Percentiles rank a stretch among this genome's conserved stretches.
These are phyloP conservation scores for Coniochaeta prunicola DNA, from an alignment of 2,329 filamentous ascomycete genomes.

Conservation along the genomic window DNA sequence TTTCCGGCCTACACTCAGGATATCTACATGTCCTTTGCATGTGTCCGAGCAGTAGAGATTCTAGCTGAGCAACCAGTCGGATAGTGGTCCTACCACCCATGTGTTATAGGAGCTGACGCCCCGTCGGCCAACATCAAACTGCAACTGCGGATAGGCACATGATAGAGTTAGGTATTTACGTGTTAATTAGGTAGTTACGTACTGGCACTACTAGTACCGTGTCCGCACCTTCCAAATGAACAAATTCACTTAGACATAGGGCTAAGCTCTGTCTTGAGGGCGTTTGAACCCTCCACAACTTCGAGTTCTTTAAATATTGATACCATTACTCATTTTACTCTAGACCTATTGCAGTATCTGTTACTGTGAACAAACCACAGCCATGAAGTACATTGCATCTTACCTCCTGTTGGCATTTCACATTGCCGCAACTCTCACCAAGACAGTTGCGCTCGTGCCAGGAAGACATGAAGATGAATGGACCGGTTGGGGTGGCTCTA, in stretches of 20 bases:
- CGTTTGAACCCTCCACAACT: background rate
- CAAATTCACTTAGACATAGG: background rate
- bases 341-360: no score
- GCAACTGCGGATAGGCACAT: background rate
- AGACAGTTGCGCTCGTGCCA: background rate
- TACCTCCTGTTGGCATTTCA: background rate
- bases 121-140: background rate
- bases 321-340: no score
- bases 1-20: background rate
- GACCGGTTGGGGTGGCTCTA: conserved; percentile 12
- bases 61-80: background rate
- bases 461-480: background rate
- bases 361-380: background rate
- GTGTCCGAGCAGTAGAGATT: background rate
- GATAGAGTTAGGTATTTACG: no score
- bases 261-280: background rate
- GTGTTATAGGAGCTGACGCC: background rate
- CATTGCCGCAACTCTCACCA: background rate
- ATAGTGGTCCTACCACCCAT: background rate
- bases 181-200: no score
- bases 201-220: background rate
- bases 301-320: no score
- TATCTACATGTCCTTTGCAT: background rate
- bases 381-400: background rate
- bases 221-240: background rate